These are phyloP conservation scores for Macaranga tanarius DNA, from an alignment of 441 rosid genomes.

Conservation along the genomic window DNA sequence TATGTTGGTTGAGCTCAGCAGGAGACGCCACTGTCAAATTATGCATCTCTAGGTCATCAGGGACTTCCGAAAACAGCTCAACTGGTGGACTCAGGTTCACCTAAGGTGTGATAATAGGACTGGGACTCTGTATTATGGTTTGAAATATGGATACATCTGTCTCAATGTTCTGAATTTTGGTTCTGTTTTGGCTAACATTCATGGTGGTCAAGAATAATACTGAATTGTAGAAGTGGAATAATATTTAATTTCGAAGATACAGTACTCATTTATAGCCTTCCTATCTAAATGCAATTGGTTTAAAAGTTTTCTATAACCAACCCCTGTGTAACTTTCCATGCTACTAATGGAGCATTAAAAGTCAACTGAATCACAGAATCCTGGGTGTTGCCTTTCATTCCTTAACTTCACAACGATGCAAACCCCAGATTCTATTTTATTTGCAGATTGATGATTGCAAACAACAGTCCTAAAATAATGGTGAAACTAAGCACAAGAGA, in stretches of 20 bases:
- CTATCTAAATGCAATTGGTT: background rate
- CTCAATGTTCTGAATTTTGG: background rate
- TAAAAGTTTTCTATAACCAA: background rate
- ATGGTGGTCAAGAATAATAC: background rate
- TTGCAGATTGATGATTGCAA: no score
- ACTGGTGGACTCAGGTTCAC: background rate
- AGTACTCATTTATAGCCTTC: background rate
- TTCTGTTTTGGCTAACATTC: background rate
- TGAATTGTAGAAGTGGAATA: background rate
- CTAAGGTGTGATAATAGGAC: background rate
- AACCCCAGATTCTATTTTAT: no score
- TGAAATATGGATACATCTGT: background rate
- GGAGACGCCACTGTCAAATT: background rate
- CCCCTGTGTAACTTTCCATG: background rate
- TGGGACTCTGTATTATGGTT: background rate
- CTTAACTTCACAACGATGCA: no score
- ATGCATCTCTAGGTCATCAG: background rate
- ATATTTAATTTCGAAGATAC: background rate
- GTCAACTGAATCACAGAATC: background rate
- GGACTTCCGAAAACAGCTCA: background rate
- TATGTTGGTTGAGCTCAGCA: slow-evolving; percentile 30
- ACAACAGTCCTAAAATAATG: no score
- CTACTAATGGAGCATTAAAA: background rate
- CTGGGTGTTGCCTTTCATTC: no score
- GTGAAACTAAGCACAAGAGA: no score